Conservation (phyloP, 768 basidiomycete species). For the Auriscalpium microsporum region DNA sequence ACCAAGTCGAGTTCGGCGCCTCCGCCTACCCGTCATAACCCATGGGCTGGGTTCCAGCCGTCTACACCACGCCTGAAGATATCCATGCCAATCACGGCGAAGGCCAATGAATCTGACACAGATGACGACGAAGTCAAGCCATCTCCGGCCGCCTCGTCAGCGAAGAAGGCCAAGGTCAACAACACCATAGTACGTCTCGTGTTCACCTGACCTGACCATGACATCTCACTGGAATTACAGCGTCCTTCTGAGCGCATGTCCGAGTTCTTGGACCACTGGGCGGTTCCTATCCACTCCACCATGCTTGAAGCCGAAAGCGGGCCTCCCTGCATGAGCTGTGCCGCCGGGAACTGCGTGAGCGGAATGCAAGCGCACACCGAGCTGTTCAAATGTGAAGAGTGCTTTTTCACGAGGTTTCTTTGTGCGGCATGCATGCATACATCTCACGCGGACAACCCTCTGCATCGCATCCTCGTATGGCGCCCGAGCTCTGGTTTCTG, state of each 20-base stretch:
- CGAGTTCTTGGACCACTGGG: neutral
- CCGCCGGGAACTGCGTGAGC: neutral
- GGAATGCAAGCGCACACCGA: no score
- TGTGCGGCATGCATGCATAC: neutral
- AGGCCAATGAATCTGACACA: no score
- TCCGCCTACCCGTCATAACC: no score
- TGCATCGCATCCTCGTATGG: neutral
- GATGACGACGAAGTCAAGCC: no score
- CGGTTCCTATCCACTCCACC: neutral
- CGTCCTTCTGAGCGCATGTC: neutral
- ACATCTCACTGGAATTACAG: neutral
- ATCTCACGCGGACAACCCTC: neutral
- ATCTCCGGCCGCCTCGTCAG: no score
- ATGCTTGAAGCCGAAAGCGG: neutral
- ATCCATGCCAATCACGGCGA: no score
- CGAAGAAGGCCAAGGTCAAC: no score
- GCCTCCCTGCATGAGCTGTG: neutral
- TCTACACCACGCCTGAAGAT: no score
- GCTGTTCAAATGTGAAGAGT: neutral
- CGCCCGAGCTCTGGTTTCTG: neutral
- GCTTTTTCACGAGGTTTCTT: neutral
- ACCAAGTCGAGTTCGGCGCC: no score
- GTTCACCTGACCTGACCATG: no score
- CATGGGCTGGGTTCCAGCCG: no score
- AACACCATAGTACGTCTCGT: no score